Conservation (phyloP, 2,329 filamentous ascomycete species). For the Thyridium curvatum region DNA sequence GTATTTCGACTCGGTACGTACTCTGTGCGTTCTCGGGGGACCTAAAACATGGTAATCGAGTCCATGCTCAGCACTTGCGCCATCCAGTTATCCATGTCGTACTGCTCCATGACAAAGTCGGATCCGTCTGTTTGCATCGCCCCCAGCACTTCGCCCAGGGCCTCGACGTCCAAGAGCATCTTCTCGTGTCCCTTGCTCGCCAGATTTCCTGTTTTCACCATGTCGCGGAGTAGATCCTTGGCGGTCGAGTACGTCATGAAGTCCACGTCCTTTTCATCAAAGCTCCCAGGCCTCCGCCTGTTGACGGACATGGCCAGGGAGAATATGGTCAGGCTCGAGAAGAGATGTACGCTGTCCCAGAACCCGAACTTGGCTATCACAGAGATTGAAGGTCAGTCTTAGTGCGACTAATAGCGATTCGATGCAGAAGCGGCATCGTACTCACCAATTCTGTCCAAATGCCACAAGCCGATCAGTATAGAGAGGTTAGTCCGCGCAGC, state of each 20-base stretch:
- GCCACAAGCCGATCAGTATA: too few relatives aligned
- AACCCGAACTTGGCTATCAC: conserved; percentile 1
- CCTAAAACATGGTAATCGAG: too few relatives aligned
- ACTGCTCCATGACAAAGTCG: neutral
- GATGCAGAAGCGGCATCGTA: too few relatives aligned
- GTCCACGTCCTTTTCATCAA: neutral
- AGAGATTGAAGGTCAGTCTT: neutral
- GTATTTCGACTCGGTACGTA: too few relatives aligned
- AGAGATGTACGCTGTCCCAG: conserved; percentile 6
- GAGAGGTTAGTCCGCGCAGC: too few relatives aligned
- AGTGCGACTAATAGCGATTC: too few relatives aligned
- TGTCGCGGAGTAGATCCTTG: conserved; percentile 2
- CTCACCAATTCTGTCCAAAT: too few relatives aligned
- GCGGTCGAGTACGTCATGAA: neutral
- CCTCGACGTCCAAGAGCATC: conserved; percentile 3
- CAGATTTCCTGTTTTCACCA: conserved; percentile 1
- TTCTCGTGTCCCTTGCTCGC: conserved; percentile 1
- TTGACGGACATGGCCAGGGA: conserved; percentile 3
- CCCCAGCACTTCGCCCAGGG: neutral
- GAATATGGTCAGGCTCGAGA: conserved; percentile 3
- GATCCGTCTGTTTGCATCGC: neutral
- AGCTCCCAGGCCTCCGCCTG: neutral
- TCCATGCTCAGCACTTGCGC: neutral
- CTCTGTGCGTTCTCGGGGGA: too few relatives aligned
- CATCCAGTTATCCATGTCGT: conserved; percentile 3